These are phyloP conservation scores for Sextonia rubra DNA, from an alignment of 164 flowering plant species.

Conservation along the genomic window DNA sequence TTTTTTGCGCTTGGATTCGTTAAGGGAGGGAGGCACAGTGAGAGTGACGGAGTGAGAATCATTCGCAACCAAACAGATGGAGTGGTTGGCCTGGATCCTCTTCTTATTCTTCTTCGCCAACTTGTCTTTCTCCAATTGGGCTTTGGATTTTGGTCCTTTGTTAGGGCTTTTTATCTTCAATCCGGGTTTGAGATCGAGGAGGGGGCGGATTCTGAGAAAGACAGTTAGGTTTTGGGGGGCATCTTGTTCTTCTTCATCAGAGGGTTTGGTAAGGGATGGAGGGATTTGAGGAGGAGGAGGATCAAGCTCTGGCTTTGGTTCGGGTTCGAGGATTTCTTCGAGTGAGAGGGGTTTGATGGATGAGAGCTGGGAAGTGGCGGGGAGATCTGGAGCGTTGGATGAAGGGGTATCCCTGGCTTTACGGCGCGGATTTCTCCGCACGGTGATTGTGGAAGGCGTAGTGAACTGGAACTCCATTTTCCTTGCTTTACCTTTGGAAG, in stretches of 20 bases:
- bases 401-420: conserved; percentile 51
- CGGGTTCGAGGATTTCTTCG: conserved; percentile 21
- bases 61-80: conserved; percentile 38
- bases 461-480: conserved; percentile 25
- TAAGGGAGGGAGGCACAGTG: conserved; percentile 39
- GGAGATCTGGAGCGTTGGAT: conserved; percentile 12
- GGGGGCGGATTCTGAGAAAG: conserved; percentile 58
- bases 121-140: conserved; percentile 28
- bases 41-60: conserved; percentile 51
- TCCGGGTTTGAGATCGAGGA: conserved; percentile 9
- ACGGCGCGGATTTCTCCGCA: conserved; percentile 71
- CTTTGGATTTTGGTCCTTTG: conserved; percentile 15
- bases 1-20: conserved; percentile 50
- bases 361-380: conserved; percentile 8
- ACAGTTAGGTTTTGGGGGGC: conserved; percentile 46
- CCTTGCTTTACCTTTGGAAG: neutral
- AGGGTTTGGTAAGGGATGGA: conserved; percentile 25
- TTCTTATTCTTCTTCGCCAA: conserved; percentile 20
- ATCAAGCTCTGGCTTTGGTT: neutral
- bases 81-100: conserved; percentile 1
- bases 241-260: neutral
- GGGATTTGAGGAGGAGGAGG: conserved; percentile 9
- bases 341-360: conserved; percentile 35
- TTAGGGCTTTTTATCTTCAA: conserved; percentile 4
- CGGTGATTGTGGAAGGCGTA: conserved; percentile 41